Evolutionary conservation across 768 basidiomycete species (phyloP).

Genomic region (Tylopilus sp.): DNA sequence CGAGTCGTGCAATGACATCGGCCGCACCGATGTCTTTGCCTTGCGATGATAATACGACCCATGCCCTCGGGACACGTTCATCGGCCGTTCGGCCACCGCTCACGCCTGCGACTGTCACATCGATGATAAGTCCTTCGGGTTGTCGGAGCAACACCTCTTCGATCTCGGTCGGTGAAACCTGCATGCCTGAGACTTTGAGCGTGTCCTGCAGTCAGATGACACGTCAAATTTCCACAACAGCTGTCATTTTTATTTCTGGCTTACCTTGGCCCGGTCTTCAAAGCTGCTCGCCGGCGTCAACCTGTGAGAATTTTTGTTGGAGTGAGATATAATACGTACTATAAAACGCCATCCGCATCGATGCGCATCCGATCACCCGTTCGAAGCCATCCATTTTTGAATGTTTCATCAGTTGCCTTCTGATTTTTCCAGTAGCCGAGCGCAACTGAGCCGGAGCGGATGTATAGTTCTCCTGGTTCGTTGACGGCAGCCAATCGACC

Average conservation of each 20-base stretch:
- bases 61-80: slow-evolving; percentile 74
- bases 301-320: background rate
- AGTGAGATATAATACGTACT: slow-evolving; percentile 39
- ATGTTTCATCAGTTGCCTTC: slow-evolving; percentile 62
- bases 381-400: slow-evolving; percentile 65
- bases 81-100: slow-evolving; percentile 65
- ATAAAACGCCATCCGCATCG: slow-evolving; percentile 60
- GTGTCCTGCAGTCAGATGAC: slow-evolving; percentile 50
- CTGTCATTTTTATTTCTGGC: background rate
- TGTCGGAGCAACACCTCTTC: slow-evolving; percentile 63
- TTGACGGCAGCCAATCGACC: slow-evolving; percentile 49
- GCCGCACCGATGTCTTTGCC: slow-evolving; percentile 49
- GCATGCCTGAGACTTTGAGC: slow-evolving; percentile 73
- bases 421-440: slow-evolving; percentile 74
- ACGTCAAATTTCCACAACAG: background rate
- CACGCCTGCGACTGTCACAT: slow-evolving; percentile 73
- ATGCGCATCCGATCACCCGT: slow-evolving; percentile 72
- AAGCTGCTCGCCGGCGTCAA: slow-evolving; percentile 41
- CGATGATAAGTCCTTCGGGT: slow-evolving; percentile 57
- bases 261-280: slow-evolving; percentile 73
- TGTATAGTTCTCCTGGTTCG: slow-evolving; percentile 66
- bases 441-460: slow-evolving; percentile 53
- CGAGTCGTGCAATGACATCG: slow-evolving; percentile 43
- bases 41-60: slow-evolving; percentile 61
- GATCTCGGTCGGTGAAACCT: slow-evolving; percentile 80